Conservation (phyloP, 129 eudicot genomes). For the carrot (Daucus carota) region DH1_v3.0 NC_030389.2:42642001-42642500, state of each 20-base stretch:
- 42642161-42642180: constrained; percentile 6
- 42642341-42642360: not conserved
- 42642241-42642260: not conserved
- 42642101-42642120: not conserved
- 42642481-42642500: not conserved
- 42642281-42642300: not conserved
- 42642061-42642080: no score
- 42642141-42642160: not conserved
- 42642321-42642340: not conserved
- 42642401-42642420: constrained; percentile 6
- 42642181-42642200: not conserved
- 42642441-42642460: constrained; percentile 19
- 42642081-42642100: no score
- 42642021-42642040: no score
- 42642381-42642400: not conserved
- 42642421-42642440: not conserved
- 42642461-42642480: constrained; percentile 8
- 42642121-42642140: not conserved
- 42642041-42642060: no score
- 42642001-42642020: no score
- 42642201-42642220: constrained; percentile 9
- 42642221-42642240: constrained; percentile 2
- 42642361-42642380: not conserved
- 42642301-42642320: not conserved
- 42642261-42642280: not conserved